These are phyloP conservation scores for Paulownia fortunei DNA, from an alignment of 257 asterid genomes.

Conservation along the genomic window DNA sequence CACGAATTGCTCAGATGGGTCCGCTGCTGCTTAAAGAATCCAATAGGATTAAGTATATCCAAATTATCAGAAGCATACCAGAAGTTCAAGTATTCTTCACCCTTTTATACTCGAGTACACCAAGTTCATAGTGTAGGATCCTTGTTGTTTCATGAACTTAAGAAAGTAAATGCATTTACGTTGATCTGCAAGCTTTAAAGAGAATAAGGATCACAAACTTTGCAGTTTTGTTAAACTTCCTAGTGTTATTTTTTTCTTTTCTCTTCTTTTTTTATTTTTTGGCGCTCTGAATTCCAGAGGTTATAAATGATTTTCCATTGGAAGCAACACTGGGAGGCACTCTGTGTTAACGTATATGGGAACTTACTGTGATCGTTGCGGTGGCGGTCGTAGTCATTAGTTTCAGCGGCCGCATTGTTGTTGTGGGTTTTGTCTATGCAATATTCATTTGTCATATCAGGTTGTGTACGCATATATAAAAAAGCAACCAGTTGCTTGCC, in stretches of 20 bases:
- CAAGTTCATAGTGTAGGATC: constrained; percentile 44
- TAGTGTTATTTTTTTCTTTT: background rate
- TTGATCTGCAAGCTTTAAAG: background rate
- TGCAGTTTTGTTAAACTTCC: background rate
- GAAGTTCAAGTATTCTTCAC: constrained; percentile 75
- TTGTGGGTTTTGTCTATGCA: no score
- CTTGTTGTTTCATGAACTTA: constrained; percentile 13
- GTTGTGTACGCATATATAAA: no score
- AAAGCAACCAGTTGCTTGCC: no score
- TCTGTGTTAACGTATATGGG: no score
- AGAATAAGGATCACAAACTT: background rate
- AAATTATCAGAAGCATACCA: constrained; percentile 51
- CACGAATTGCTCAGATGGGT: constrained; percentile 65
- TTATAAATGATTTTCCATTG: background rate
- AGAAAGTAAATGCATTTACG: constrained; percentile 5
- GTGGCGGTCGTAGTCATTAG: no score
- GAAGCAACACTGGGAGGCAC: no score
- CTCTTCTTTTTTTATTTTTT: no score
- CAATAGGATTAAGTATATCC: constrained; percentile 55
- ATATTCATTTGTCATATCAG: no score
- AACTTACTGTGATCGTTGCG: no score
- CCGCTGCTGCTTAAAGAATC: constrained; percentile 58
- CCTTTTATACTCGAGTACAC: constrained; percentile 68
- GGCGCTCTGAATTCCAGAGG: no score
- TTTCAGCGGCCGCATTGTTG: no score